Base-by-base conservation (phyloP, 2,329 filamentous ascomycete species). In the Rutstroemia sp. region DNA sequence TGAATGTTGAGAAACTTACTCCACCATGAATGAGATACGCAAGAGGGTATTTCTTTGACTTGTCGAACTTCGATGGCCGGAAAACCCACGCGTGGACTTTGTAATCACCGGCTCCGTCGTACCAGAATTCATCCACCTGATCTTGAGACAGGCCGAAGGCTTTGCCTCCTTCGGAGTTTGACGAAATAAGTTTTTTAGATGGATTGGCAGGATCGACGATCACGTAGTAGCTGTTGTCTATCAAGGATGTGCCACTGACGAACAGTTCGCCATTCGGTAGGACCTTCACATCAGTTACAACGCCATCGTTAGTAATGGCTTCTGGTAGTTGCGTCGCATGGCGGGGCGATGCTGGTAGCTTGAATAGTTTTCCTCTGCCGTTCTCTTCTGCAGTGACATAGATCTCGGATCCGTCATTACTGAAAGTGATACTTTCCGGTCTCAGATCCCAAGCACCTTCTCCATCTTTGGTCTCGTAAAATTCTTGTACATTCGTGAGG, bases 21-120 rank as follows among this genome's bases (percentile, higher is more conserved):
- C 90, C 90, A 54, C 90, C 90, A 66, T 95, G 90, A 60, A 95
- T 88, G 44, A 92, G 74, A 67, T 91, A 86, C 2, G 87, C 82
- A 4, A 95, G 76, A 0, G 90, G 90, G 66, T 92, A 95, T 61
- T 82, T 90, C 71, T 90, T 86, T 18, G 71, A 59, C 8, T 78
- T 71, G 66, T 88, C 79, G 67, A 92, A 95, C 64, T 79, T 62
- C 0, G 82, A 84, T 0, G 84, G 87, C 58, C 80, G 82, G 63
- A 90, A 74, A 4, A 87, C 80, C 67, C 87, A 81, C n/a, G 66
- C 65, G 34, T 75, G 87, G n/a, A 89, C 79, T 37, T 81, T 72
- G 59, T 86, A 85, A 41, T 73, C 67, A 47, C 79, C 81, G 4
- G 81, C 81, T 30, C 87, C 87, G 19, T 78, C 73, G 65, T 82